These are phyloP conservation scores for Phascolomyces articulosus DNA, from an alignment of 371 early-diverging fungal genomes.

Conservation along the genomic window DNA sequence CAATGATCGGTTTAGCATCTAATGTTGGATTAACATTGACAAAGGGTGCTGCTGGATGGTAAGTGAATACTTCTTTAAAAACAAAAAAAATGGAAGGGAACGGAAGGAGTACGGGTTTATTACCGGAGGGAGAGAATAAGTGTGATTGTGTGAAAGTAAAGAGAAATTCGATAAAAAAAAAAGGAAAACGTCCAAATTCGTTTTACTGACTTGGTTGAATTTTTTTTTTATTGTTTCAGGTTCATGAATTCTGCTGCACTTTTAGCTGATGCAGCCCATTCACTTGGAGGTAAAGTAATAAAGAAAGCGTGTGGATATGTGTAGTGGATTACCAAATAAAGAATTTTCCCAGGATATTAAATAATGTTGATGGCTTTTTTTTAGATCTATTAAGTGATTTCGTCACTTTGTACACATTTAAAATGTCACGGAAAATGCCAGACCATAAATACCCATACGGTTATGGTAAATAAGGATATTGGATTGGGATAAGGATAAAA, in stretches of 20 bases:
- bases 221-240: slow-evolving; percentile 29
- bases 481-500: too few relatives aligned
- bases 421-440: slow-evolving; percentile 64
- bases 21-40: slow-evolving; percentile 66
- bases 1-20: slow-evolving; percentile 65
- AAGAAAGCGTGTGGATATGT: background rate
- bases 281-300: slow-evolving; percentile 53
- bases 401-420: slow-evolving; percentile 72
- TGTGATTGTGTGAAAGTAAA: too few relatives aligned
- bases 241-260: slow-evolving; percentile 74
- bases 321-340: background rate
- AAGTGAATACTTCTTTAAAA: slow-evolving; percentile 2
- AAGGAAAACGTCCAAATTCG: too few relatives aligned
- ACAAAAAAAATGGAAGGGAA: background rate
- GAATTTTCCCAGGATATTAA: slow-evolving; percentile 3
- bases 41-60: slow-evolving; percentile 70
- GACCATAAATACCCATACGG: slow-evolving; percentile 67
- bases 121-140: too few relatives aligned
- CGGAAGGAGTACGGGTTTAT: too few relatives aligned
- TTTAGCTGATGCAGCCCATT: slow-evolving; percentile 73
- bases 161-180: background rate
- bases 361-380: background rate
- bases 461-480: slow-evolving; percentile 47
- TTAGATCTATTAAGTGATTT: slow-evolving; percentile 70
- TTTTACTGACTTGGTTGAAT: too few relatives aligned